A percentile compares a stretch with the other conserved stretches of the same genome.
Conservation (phyloP, 257 asterid species). For the Scutellaria baicalensis region DNA sequence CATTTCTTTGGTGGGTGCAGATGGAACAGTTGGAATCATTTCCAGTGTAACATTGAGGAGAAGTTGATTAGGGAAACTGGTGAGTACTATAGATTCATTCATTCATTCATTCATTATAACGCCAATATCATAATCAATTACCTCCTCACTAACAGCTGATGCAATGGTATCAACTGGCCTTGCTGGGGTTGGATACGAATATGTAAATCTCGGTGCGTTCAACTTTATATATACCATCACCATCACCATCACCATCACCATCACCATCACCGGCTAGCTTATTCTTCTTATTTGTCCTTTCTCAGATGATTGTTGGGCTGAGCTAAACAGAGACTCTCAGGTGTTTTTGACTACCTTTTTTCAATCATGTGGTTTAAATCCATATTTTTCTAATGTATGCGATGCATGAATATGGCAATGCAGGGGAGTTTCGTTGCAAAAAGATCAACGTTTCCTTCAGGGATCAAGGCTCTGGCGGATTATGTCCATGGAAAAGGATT, state of each 20-base stretch:
- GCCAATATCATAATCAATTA: neutral
- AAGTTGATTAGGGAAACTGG: constrained; percentile 69
- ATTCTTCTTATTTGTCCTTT: neutral
- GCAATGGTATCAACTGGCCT: constrained; percentile 74
- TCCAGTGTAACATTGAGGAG: constrained; percentile 65
- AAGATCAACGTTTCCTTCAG: constrained; percentile 76
- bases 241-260: neutral
- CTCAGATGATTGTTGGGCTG: constrained; percentile 99
- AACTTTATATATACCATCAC: neutral
- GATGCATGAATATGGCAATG: neutral
- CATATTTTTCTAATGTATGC: no score
- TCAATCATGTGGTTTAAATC: no score
- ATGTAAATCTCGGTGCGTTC: constrained; percentile 55
- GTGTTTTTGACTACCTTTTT: constrained; percentile 9
- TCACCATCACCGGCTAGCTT: neutral
- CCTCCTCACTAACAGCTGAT: constrained; percentile 41
- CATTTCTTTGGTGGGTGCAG: constrained; percentile 23
- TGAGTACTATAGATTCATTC: neutral
- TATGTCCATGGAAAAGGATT: constrained; percentile 82
- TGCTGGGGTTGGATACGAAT: constrained; percentile 56
- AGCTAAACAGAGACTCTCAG: constrained; percentile 62
- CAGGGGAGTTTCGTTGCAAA: constrained; percentile 71
- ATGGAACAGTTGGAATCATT: constrained; percentile 99
- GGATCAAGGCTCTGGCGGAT: constrained; percentile 83
- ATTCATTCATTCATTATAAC: no score